Conservation (phyloP, 352 stramenopile genomes). For the Globisporangium parvum region DNA sequence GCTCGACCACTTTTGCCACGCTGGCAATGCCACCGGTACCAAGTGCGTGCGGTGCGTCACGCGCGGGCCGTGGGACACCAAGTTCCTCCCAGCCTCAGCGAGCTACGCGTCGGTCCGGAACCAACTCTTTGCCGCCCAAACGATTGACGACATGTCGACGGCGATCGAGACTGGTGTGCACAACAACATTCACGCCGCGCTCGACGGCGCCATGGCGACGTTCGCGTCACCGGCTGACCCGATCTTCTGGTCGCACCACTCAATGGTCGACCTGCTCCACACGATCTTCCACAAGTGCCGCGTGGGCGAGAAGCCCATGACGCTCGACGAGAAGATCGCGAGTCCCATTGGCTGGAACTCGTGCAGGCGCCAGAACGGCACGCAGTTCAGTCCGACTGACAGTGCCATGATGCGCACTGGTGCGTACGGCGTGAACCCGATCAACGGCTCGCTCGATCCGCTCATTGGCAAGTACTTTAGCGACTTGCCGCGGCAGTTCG, state of each 20-base stretch:
- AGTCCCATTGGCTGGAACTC: constrained; percentile 14
- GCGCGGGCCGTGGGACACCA: constrained; percentile 19
- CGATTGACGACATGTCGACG: constrained; percentile 16
- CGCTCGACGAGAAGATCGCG: constrained; percentile 20
- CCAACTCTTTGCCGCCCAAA: constrained; percentile 37
- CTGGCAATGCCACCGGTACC: constrained; percentile 15
- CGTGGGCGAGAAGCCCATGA: constrained; percentile 18
- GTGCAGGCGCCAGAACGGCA: constrained; percentile 10
- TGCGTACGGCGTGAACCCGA: constrained; percentile 20
- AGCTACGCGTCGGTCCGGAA: constrained; percentile 35
- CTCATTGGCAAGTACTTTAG: constrained; percentile 50
- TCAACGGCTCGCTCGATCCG: constrained; percentile 4
- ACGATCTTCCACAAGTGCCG: constrained; percentile 57
- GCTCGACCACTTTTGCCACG: constrained; percentile 45
- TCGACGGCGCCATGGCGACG: constrained; percentile 41
- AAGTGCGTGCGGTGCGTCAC: constrained; percentile 33
- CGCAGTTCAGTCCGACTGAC: constrained; percentile 2
- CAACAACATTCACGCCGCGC: constrained; percentile 38
- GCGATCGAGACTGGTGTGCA: constrained; percentile 39
- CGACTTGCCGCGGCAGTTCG: constrained; percentile 21
- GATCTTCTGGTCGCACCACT: constrained; percentile 58
- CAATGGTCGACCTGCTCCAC: constrained; percentile 37
- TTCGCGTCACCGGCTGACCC: constrained; percentile 44
- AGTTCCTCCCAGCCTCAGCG: constrained; percentile 21
- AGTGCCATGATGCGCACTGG: constrained; percentile 24